These are phyloP conservation scores for Styphnolobium japonicum DNA, from an alignment of 306 rosid genomes.

Conservation along the genomic window DNA sequence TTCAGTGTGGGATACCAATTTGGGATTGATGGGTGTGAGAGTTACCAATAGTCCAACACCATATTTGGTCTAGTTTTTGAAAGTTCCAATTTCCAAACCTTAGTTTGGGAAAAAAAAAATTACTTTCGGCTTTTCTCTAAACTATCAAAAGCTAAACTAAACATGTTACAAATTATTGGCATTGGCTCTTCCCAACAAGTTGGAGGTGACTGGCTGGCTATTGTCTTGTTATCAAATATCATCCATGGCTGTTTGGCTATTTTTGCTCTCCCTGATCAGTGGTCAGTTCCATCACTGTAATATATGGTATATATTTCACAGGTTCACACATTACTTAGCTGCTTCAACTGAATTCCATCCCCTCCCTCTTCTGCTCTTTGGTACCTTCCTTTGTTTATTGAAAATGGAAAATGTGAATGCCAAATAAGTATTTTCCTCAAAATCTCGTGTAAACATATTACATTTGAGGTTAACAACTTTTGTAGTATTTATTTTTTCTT, in stretches of 20 bases:
- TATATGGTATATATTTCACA: background rate
- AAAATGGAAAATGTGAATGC: background rate
- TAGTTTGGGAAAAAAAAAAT: background rate
- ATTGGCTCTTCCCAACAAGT: background rate
- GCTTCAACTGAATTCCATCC: background rate
- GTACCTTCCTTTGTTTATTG: background rate
- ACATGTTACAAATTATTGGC: background rate
- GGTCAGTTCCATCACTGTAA: constrained; percentile 8
- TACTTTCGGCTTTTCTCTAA: no score
- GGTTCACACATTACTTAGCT: background rate
- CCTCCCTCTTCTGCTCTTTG: background rate
- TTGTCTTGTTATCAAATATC: background rate
- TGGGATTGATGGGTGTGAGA: background rate
- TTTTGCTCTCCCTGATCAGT: background rate
- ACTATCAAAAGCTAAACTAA: background rate
- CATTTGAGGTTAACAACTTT: background rate
- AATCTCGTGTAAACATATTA: background rate
- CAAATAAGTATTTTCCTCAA: no score
- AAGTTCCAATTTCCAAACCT: background rate
- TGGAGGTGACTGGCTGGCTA: background rate
- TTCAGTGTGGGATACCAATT: constrained; percentile 24
- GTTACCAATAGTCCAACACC: background rate
- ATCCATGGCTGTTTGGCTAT: background rate
- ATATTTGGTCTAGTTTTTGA: background rate
- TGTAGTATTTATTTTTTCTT: no score